phyloP scores from a whole-genome alignment of 1,284 basidiomycete species.

The Austropuccinia psidii region DNA sequence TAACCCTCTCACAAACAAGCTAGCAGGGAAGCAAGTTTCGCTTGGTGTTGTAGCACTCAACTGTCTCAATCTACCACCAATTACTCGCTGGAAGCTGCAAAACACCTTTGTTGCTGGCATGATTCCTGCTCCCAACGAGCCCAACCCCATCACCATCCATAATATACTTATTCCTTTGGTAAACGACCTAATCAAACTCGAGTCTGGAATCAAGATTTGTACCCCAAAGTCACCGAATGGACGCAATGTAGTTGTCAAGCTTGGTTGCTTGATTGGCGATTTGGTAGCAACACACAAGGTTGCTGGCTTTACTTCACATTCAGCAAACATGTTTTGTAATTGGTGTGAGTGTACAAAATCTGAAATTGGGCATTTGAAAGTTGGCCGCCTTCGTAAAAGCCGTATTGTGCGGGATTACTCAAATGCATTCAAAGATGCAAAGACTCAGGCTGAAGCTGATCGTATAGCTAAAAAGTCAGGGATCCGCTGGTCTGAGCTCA shows the following conservation, averaged over 20 bases:
- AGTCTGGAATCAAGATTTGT: background rate
- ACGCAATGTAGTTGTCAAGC: background rate
- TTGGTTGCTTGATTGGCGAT: slow-evolving; percentile 1
- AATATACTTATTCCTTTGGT: background rate
- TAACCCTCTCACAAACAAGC: slow-evolving; percentile 16
- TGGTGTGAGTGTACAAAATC: too few relatives aligned
- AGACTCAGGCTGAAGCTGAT: background rate
- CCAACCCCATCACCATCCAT: background rate
- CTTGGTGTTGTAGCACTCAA: slow-evolving; percentile 4
- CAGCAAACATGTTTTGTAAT: background rate
- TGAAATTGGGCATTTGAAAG: too few relatives aligned
- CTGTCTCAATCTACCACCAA: slow-evolving; percentile 21
- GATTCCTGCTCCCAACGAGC: background rate
- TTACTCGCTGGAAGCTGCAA: background rate
- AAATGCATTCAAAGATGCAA: background rate
- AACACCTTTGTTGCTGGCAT: slow-evolving; percentile 8
- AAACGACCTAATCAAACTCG: background rate
- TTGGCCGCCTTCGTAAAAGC: too few relatives aligned
- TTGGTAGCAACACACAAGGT: slow-evolving; percentile 4
- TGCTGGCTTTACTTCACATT: slow-evolving; percentile 8
- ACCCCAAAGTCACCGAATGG: background rate
- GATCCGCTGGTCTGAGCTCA: slow-evolving; percentile 12
- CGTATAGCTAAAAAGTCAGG: background rate
- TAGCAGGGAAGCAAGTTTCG: background rate
- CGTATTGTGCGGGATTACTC: background rate